These are phyloP conservation scores for Penicillium egyptiacum DNA, from an alignment of 495 filamentous ascomycete species.

Conservation along the genomic window DNA sequence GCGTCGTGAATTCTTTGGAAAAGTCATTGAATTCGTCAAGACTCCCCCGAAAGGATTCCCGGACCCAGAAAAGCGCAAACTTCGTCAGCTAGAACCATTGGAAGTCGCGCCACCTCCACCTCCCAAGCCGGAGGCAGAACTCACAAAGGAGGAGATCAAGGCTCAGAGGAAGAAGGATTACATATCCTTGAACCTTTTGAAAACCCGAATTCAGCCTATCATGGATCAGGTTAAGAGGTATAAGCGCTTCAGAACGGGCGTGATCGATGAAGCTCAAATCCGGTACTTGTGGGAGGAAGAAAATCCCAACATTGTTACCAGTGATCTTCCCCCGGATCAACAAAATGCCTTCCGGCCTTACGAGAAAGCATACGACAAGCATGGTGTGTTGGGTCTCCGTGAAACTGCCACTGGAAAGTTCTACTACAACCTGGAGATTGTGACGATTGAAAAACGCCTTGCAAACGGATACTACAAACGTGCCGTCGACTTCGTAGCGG, in stretches of 20 bases:
- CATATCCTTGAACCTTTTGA: conserved; percentile 76
- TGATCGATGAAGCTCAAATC: conserved; percentile 70
- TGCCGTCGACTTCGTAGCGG: conserved; percentile 80
- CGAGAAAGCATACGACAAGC: conserved; percentile 69
- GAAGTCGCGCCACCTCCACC: conserved; percentile 72
- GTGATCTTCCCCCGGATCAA: conserved; percentile 66
- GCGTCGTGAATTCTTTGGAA: conserved; percentile 73
- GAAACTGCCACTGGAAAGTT: conserved; percentile 74
- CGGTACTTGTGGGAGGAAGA: conserved; percentile 79
- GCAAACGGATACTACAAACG: conserved; percentile 94
- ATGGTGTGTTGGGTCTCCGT: conserved; percentile 68
- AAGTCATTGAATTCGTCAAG: conserved; percentile 68
- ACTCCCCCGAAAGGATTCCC: conserved; percentile 83
- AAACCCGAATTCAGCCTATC: conserved; percentile 82
- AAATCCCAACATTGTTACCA: conserved; percentile 75
- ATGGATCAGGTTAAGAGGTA: conserved; percentile 94
- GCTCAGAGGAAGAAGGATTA: conserved; percentile 78
- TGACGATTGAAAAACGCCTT: conserved; percentile 88
- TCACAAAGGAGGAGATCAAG: conserved; percentile 74
- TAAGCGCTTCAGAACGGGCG: conserved; percentile 76
- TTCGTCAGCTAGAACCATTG: conserved; percentile 73
- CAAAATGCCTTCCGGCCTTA: conserved; percentile 64
- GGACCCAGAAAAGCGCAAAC: conserved; percentile 79
- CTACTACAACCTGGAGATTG: conserved; percentile 92
- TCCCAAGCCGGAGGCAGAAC: conserved; percentile 50